A percentile compares a stretch with the other conserved stretches of the same genome.
Conservation (phyloP, 164 flowering plant genomes). For the Dillenia turbinata region DNA sequence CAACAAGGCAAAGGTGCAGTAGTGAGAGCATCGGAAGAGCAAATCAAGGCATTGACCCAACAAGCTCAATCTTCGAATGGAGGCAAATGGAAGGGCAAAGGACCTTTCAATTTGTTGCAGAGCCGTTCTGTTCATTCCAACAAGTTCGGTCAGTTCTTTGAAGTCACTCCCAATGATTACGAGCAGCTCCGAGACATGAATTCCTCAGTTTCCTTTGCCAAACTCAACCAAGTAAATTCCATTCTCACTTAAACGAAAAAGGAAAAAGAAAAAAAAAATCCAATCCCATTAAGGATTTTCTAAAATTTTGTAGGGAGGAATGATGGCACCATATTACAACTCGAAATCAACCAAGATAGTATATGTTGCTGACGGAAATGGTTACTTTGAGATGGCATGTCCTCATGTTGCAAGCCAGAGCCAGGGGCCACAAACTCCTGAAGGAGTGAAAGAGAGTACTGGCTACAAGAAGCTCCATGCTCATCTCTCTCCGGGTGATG, state of each 20-base stretch:
- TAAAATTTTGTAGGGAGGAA: slow-evolving; percentile 22
- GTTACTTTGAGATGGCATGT: slow-evolving; percentile 42
- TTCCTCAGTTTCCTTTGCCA: slow-evolving; percentile 22
- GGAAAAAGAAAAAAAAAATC: neutral
- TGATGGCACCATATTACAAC: slow-evolving; percentile 41
- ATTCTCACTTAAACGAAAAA: neutral
- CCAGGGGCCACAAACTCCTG: slow-evolving; percentile 2
- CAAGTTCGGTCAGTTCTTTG: slow-evolving; percentile 27
- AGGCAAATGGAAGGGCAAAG: neutral
- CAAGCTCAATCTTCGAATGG: slow-evolving; percentile 14
- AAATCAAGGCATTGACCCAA: slow-evolving; percentile 27
- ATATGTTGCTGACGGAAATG: slow-evolving; percentile 33
- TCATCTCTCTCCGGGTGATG: slow-evolving; percentile 23
- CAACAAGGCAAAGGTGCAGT: slow-evolving; percentile 25
- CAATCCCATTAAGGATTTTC: neutral
- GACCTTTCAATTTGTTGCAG: slow-evolving; percentile 28
- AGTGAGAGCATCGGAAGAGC: slow-evolving; percentile 36
- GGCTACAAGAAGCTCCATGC: slow-evolving; percentile 21
- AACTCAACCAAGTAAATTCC: slow-evolving; percentile 32
- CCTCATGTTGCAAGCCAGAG: slow-evolving; percentile 30
- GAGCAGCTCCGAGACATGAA: slow-evolving; percentile 28
- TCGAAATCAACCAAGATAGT: slow-evolving; percentile 27
- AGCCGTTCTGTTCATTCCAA: slow-evolving; percentile 25
- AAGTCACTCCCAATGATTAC: slow-evolving; percentile 22
- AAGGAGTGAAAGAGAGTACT: slow-evolving; percentile 3